These are phyloP conservation scores for Globisporangium cederbergense DNA, from an alignment of 352 stramenopile genomes.

Conservation along the genomic window DNA sequence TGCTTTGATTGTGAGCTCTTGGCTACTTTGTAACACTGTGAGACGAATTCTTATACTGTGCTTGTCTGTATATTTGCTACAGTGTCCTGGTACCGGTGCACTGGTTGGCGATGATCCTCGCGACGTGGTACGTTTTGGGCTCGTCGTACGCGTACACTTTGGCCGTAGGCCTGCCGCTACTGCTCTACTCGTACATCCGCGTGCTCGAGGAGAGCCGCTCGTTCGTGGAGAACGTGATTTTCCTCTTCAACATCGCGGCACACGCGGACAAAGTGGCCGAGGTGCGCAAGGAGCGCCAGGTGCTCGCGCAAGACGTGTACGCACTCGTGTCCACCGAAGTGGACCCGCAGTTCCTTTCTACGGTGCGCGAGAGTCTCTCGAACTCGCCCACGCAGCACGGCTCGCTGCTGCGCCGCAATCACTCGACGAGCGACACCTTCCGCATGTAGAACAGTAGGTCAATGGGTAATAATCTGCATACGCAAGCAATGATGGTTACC, in stretches of 20 bases:
- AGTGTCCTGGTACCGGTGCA: slow-evolving; percentile 67
- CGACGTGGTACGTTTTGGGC: slow-evolving; percentile 49
- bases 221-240: slow-evolving; percentile 74
- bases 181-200: slow-evolving; percentile 77
- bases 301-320: slow-evolving; percentile 54
- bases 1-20: slow-evolving; percentile 21
- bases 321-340: slow-evolving; percentile 49
- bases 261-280: slow-evolving; percentile 54
- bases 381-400: slow-evolving; percentile 30
- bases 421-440: slow-evolving; percentile 44
- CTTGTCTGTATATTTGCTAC: slow-evolving; percentile 2
- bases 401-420: slow-evolving; percentile 29
- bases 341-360: slow-evolving; percentile 49
- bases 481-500: background rate
- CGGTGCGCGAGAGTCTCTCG: slow-evolving; percentile 49
- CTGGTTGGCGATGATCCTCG: slow-evolving; percentile 60
- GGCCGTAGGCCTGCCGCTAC: slow-evolving; percentile 48
- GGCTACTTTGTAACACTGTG: background rate
- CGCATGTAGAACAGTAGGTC: slow-evolving; percentile 3
- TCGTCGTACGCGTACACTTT: slow-evolving; percentile 58
- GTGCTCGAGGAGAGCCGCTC: slow-evolving; percentile 74
- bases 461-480: background rate
- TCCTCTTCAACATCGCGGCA: slow-evolving; percentile 68
- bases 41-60: slow-evolving; percentile 10
- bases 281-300: slow-evolving; percentile 49